Evolutionary conservation across 306 rosid genomes (phyloP).

Genomic region (Quercus parvula): DNA sequence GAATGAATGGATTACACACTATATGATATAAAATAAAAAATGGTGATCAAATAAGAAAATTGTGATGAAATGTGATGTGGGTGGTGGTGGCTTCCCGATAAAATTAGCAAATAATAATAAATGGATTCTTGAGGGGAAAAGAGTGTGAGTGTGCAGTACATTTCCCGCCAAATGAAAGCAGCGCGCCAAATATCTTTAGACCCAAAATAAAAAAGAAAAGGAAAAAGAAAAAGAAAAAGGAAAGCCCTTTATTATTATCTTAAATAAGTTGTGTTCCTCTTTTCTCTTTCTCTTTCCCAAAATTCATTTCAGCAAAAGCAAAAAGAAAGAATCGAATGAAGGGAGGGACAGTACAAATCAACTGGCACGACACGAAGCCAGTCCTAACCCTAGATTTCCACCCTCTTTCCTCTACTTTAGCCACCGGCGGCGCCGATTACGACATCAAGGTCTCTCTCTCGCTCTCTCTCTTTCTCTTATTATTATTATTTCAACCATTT

Average conservation of each 20-base stretch:
- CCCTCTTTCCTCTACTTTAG: slow-evolving; percentile 65
- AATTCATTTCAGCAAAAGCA: not conserved
- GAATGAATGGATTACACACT: rapidly evolving
- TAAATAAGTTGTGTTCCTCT: too few relatives aligned
- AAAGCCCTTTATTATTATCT: not conserved
- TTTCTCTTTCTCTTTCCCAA: too few relatives aligned
- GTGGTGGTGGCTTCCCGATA: too few relatives aligned
- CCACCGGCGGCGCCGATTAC: slow-evolving; percentile 97
- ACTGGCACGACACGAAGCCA: slow-evolving; percentile 84
- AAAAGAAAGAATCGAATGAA: slow-evolving; percentile 43
- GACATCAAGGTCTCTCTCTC: slow-evolving; percentile 70
- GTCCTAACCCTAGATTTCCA: slow-evolving; percentile 82
- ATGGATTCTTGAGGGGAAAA: too few relatives aligned
- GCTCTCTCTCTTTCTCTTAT: not conserved
- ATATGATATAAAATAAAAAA: too few relatives aligned
- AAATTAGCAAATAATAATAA: too few relatives aligned
- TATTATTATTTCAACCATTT: not conserved
- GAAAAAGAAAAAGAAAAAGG: too few relatives aligned
- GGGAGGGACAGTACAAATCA: slow-evolving; percentile 89
- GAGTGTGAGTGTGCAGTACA: too few relatives aligned
- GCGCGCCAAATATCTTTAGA: not conserved
- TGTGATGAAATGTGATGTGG: too few relatives aligned
- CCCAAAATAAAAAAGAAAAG: too few relatives aligned
- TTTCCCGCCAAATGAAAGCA: not conserved
- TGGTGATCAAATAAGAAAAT: too few relatives aligned